A percentile compares a stretch with the other conserved stretches of the same genome.
Conservation (phyloP, 768 basidiomycete species). For the Phlebiopsis flavidoalba region DNA sequence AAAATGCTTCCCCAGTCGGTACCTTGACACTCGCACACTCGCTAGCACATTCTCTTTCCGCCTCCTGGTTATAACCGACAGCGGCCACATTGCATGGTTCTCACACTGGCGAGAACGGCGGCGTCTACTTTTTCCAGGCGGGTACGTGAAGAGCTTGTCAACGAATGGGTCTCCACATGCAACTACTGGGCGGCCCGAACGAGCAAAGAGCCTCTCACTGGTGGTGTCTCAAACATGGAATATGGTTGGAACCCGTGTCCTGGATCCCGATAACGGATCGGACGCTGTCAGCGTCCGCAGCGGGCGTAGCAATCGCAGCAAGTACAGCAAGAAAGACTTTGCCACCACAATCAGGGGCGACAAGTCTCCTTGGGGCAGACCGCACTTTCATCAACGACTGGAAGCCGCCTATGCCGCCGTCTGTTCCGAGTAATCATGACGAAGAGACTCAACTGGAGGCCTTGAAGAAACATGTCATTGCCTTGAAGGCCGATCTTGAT, state of each 20-base stretch:
- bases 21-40: conserved; percentile 82
- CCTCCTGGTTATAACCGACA: conserved; percentile 89
- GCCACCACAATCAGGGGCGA: conserved; percentile 57
- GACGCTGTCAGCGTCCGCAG: conserved; percentile 75
- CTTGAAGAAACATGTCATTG: conserved; percentile 72
- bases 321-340: conserved; percentile 69
- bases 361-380: conserved; percentile 73
- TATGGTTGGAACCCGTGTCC: conserved; percentile 93
- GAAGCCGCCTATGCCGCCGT: conserved; percentile 86
- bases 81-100: conserved; percentile 91
- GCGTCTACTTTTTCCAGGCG: conserved; percentile 97
- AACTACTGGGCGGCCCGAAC: conserved; percentile 98
- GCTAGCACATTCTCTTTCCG: conserved; percentile 78
- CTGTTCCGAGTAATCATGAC: conserved; percentile 78
- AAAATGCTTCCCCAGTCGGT: conserved; percentile 85
- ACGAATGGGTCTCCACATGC: conserved; percentile 98
- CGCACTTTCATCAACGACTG: conserved; percentile 84
- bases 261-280: conserved; percentile 47
- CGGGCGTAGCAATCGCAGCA: conserved; percentile 68
- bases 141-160: conserved; percentile 98
- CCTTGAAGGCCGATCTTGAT: conserved; percentile 74
- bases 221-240: conserved; percentile 98
- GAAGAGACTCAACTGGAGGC: conserved; percentile 94
- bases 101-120: conserved; percentile 84
- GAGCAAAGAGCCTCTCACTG: conserved; percentile 91